phyloP scores from a whole-genome alignment of 805 yeast genomes.

The Kodamaea jinghongensis region DNA sequence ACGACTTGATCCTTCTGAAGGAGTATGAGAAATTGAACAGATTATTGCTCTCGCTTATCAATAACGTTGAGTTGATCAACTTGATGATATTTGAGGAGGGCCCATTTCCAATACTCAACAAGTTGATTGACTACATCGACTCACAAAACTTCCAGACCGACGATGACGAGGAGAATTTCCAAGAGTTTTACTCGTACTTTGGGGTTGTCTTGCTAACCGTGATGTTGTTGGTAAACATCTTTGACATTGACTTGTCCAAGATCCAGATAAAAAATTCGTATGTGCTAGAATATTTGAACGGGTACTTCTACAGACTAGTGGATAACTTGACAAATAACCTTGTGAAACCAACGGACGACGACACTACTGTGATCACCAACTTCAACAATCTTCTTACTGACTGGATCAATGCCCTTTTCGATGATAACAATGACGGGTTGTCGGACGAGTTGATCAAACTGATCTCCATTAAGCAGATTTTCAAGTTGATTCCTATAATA shows the following conservation, averaged over 20 bases:
- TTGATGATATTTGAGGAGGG: constrained; percentile 9
- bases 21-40: constrained; percentile 30
- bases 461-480: constrained; percentile 63
- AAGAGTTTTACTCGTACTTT: constrained; percentile 66
- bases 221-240: constrained; percentile 23
- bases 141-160: constrained; percentile 21
- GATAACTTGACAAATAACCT: constrained; percentile 26
- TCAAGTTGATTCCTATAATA: constrained; percentile 67
- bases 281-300: constrained; percentile 32
- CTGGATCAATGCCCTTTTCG: constrained; percentile 82
- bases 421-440: constrained; percentile 62
- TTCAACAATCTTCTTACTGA: constrained; percentile 42
- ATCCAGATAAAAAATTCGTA: constrained; percentile 28
- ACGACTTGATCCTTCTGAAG: constrained; percentile 22
- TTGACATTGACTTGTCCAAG: constrained; percentile 25
- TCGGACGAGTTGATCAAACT: constrained; percentile 77
- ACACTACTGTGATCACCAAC: constrained; percentile 27
- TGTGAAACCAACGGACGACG: constrained; percentile 23
- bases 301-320: constrained; percentile 29
- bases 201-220: constrained; percentile 53
- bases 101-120: constrained; percentile 10
- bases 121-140: constrained; percentile 20
- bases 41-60: constrained; percentile 12
- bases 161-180: constrained; percentile 58
- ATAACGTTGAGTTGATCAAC: constrained; percentile 18